These are phyloP conservation scores for Fraxinus latifolia DNA, from an alignment of 305 asterid species.

Conservation along the genomic window DNA sequence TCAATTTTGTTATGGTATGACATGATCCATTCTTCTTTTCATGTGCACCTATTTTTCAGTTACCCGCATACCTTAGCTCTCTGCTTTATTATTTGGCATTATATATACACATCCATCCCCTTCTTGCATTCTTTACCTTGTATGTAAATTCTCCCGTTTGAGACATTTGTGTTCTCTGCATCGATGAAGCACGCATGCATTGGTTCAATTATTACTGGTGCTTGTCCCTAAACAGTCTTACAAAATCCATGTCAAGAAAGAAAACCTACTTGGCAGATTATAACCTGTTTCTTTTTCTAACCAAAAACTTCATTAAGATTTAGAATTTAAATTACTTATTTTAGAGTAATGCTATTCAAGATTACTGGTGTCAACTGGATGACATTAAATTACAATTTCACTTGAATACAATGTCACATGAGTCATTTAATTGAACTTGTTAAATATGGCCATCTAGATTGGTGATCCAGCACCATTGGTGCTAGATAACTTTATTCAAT, in stretches of 20 bases:
- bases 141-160: background rate
- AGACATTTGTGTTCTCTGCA: background rate
- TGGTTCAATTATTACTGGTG: background rate
- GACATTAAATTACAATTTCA: background rate
- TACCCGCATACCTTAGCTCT: background rate
- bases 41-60: background rate
- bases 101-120: background rate
- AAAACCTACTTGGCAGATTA: background rate
- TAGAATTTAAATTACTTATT: background rate
- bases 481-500: background rate
- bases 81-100: background rate
- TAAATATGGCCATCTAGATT: too few species aligned
- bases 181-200: background rate
- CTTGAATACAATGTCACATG: background rate
- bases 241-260: background rate
- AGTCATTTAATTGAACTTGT: background rate
- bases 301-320: background rate
- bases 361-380: background rate
- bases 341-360: background rate
- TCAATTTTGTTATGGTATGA: background rate
- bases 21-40: background rate
- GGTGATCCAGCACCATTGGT: background rate
- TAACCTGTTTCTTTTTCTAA: background rate
- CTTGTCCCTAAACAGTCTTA: background rate
- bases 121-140: background rate